Base-by-base conservation (phyloP, 1,284 basidiomycete species). In the Paramarasmius palmivorus region DNA sequence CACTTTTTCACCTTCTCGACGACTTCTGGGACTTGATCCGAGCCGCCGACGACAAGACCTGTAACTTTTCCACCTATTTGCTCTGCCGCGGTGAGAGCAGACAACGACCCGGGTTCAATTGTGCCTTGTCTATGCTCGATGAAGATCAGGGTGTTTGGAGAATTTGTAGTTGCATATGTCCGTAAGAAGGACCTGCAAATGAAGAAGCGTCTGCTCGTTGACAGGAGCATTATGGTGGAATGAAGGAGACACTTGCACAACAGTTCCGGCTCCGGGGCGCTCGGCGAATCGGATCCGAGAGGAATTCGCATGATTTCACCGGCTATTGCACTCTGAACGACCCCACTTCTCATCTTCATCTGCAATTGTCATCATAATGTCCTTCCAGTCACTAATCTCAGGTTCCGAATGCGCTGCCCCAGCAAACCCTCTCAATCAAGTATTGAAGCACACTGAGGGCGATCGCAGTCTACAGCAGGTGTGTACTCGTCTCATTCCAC, bases 401-500 rank as follows among this genome's bases (percentile, higher is more conserved):
- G 95, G 94, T 59, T 84, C 93, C 51, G 95, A 96, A 72, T 97
- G 95, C 71, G 90, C 90, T 7, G 83, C 87, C 20, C 80, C 86
- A 5, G 82, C 88, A 52, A 98, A 98, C 67, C 93, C 95, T 3
- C 78, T 99, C 29, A 86, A 91, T 17, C 90, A 94, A 64, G 88
- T 98, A 40, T 78, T 96, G 56, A 98, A 98, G 70, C 91, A 97
- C 63, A 86, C 94, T 4, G 92, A 95, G 58, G 86, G 86, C 3
- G 95, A 98, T 72, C 86, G 90, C 53, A 93, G 92, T 65, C 70
- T 97, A 34, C 93, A 95, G 61, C 86, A 91, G 74, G 89, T 88
- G 59, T 23, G 45, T 20, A 3, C 35, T 25, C 26, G 34, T 42
- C 29, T n/a, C 34, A 42, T 17, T 26, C 26, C 25, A n/a, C 50